Evolutionary conservation across 2,329 filamentous ascomycete genomes (phyloP), one percentile per base, ranked within the genome.

Genomic region (Anisogramma anomala): DNA sequence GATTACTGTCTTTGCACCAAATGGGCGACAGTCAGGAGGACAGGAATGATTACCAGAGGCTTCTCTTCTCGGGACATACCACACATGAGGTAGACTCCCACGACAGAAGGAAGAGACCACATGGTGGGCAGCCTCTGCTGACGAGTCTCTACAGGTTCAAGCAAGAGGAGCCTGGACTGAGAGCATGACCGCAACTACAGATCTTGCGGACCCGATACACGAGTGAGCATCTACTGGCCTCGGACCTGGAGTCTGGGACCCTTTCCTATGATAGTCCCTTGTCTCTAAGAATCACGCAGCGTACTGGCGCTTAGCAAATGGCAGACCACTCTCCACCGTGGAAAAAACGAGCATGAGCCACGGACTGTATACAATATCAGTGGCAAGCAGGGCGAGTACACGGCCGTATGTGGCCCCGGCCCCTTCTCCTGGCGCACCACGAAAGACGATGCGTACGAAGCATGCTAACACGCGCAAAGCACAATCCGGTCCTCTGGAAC

Each of bases 41-140:
- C 8, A 15, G 15, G n/a, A 27, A 47, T 11, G 42, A 45, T n/a
- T 45, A 47, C 15, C 45, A 47, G 36, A 25, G 42, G 19, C 11
- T 41, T 3, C 14, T 45, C 3, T 45, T 47, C 13, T 17, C 19
- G 3, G 39, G 39, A 0, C 31, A 38, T 18, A 32, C 43, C 4
- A 30, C 43, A 8, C 19, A 42, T 4, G 43, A 45, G 14, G 43
- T 45, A 35, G 13, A 39, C 4, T 3, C 3, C 1, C 8, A 10
- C 7, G 3, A 4, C n/a, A 6, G 5, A 8, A 14, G 20, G 10
- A 22, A 11, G n/a, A 9, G 15, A 26, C 13, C 5, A 4, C 17
- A 6, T 3, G 8, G 2, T 9, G n/a, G 10, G 10, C n/a, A n/a
- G n/a, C n/a, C 6, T 32, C 7, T 15, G 7, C 28, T 32, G 4